Evolutionary conservation across 176 grass and related monocot species (phyloP).

Genomic region (Oryza longistaminata): DNA sequence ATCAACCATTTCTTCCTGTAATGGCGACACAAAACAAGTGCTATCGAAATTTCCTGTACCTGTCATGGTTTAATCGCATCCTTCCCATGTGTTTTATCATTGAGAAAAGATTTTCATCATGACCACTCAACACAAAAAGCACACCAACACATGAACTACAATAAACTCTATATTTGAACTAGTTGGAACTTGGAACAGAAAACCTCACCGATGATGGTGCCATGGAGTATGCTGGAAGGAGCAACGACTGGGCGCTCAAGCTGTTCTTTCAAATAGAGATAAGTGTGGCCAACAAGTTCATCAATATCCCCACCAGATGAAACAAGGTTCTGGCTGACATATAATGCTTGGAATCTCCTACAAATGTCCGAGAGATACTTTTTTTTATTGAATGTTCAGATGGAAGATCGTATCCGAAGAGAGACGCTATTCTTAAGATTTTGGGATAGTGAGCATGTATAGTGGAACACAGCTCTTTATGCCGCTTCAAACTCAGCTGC

Average conservation of each 20-base stretch:
- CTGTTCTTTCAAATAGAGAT: conserved; percentile 92
- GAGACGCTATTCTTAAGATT: neutral
- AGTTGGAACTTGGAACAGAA: conserved; percentile 33
- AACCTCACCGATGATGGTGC: conserved; percentile 87
- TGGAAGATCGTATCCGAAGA: conserved; percentile 14
- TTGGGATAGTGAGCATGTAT: neutral
- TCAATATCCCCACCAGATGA: conserved; percentile 65
- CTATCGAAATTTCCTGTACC: neutral
- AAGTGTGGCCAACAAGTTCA: conserved; percentile 84
- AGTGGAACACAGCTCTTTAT: neutral
- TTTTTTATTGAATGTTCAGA: conserved; percentile 15
- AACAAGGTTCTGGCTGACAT: conserved; percentile 67
- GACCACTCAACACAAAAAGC: neutral
- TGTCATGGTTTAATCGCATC: neutral
- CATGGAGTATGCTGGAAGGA: conserved; percentile 96
- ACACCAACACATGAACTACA: neutral
- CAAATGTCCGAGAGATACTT: conserved; percentile 10
- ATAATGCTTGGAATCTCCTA: conserved; percentile 92
- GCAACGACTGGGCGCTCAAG: conserved; percentile 57
- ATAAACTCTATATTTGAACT: neutral
- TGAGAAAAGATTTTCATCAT: neutral
- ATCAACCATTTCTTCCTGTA: neutral
- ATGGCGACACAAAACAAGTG: conserved; percentile 9
- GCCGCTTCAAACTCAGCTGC: neutral
- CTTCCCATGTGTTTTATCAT: neutral